Evolutionary conservation across 2,329 filamentous ascomycete species (phyloP).

Genomic region (Albifimbria verrucaria): DNA sequence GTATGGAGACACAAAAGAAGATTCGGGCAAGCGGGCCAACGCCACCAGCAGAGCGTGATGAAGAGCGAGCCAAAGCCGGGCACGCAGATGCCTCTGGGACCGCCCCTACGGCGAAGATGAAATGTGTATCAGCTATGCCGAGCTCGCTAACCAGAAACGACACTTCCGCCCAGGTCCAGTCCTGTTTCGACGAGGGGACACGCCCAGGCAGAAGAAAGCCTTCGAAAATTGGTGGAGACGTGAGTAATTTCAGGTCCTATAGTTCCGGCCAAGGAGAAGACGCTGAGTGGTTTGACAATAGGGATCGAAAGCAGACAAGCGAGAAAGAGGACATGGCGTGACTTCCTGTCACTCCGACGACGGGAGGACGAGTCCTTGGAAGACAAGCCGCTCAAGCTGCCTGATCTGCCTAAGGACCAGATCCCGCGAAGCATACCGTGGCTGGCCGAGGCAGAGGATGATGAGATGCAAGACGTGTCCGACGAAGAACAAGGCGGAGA

Average conservation of each 20-base stretch:
- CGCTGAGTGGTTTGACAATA: too few relatives aligned
- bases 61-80: neutral
- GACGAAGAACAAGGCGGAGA: constrained; percentile 2
- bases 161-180: constrained; percentile 18
- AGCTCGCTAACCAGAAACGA: constrained; percentile 13
- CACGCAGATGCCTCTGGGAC: neutral
- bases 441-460: neutral
- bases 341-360: neutral
- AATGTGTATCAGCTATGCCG: constrained; percentile 11
- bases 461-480: neutral
- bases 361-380: neutral
- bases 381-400: neutral
- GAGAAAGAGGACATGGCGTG: constrained; percentile 4
- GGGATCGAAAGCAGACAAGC: neutral
- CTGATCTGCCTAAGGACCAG: neutral
- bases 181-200: constrained; percentile 27
- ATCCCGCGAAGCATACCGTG: neutral
- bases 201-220: constrained; percentile 21
- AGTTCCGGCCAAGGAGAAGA: too few relatives aligned
- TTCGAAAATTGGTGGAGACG: constrained; percentile 18
- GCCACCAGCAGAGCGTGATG: neutral
- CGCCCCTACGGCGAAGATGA: constrained; percentile 4
- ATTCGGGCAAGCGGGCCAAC: constrained; percentile 18
- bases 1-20: constrained; percentile 18
- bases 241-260: constrained; percentile 16